Base-by-base conservation (phyloP, 1,284 basidiomycete species). In the Irpex lacteus region DNA sequence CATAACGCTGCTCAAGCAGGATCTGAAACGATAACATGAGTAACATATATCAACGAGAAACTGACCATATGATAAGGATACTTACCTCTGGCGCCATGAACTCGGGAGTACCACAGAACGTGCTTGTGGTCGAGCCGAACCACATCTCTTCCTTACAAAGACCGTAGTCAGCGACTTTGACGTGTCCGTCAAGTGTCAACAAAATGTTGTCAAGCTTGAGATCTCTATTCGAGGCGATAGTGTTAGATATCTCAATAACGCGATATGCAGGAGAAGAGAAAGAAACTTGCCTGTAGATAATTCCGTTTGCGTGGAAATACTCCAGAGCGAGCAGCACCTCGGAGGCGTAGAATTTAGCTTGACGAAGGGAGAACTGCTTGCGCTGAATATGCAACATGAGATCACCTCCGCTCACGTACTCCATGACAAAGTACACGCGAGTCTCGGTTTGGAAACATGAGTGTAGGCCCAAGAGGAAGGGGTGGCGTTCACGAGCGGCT, bases 361-460 rank as follows among this genome's bases (percentile, higher is more conserved):
- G 86, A 15, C 89, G 83, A 8, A 91, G 83, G 34, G 90, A 91
- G 76, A 93, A 93, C 72, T 92, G 90, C 77, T 90, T 88, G 69
- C 89, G 84, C 73, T 93, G 90, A 70, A 93, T 93, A 75, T 93
- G 90, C 63, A 92, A 76, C 90, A 93, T 93, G 65, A 93, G 79
- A 78, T 93, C 90, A 65, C 90, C 90, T 60, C 90, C 90, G 64
- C 86, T 88, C 66, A 93, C 85, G 75, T 88, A 89, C 77, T 91
- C 89, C 89, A 91, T 91, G 67, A 91, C 90, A 72, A 93, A 92
- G 79, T 93, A 93, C 36, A 93, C 93, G 34, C 98, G 92, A 11
- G 98, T 99, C 78, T 99, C 97, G 5, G 98, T 99, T 80, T 99
- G 98, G 89, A 99, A 99, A 83, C 98, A 99, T 15, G 97, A 99